Base-by-base conservation (phyloP, 2,329 filamentous ascomycete genomes). In the Eutypa lata region DNA sequence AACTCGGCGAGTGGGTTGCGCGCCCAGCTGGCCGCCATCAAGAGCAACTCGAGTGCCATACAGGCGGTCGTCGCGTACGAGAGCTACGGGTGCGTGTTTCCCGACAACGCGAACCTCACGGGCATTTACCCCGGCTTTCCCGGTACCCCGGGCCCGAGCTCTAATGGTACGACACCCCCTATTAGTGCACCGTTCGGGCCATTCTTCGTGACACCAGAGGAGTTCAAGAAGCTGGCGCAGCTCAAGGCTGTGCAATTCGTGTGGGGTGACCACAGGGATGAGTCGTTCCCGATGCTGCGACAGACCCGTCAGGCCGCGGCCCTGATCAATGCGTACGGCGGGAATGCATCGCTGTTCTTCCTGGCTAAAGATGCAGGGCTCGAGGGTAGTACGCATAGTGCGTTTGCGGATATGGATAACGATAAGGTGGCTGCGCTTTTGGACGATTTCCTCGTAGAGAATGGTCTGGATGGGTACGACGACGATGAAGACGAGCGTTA, bases 1-100 rank as follows among this genome's bases (percentile, higher is more conserved):
- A 71, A 70, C 59, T 71, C 69, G 24, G 69, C 68, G 0, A 60
- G 61, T 7, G 68, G 69, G 1, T 53, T 71, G 33, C 65, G 70
- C 18, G 68, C 68, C 1, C 63, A 67, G 50, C 57, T 72, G 56
- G 66, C 67, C 19, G 68, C 60, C 1, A 58, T 61, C n/a, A 62
- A 65, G 52, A 68, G 65, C 52, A 71, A 72, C 55, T 57, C 61
- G 31, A 70, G 67, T 6, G 70, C 69, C 40, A 70, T 70, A 54
- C 68, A 68, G 55, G 70, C 60, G 26, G 70, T 72, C 24, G 69
- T 72, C 6, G 56, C 58, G 1, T 65, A 65, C 45, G 63, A 65
- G 50, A 54, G 58, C 47, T 61, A 55, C 47, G 63, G 61, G 21
- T 61, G 53, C 44, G 58, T 65, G 7, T 64, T 61, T 24, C 63